Evolutionary conservation across 1,139 yeast genomes (phyloP), one percentile per base, ranked within the genome.

Genomic region (Lodderomyces parapsilosis): DNA sequence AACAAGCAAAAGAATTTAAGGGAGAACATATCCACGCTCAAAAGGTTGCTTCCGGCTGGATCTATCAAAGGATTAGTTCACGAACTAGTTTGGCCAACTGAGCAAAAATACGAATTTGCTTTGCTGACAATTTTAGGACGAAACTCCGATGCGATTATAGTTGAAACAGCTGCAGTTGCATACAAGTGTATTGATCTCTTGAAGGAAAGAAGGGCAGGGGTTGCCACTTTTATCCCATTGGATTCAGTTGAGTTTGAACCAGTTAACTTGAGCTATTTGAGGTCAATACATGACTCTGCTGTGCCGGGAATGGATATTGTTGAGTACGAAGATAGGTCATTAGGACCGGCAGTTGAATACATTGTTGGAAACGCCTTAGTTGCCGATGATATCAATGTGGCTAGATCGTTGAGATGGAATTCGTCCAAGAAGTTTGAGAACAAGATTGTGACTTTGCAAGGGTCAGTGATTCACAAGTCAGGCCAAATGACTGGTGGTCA

Each of bases 401-500:
- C 99, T 1, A 78, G 85, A 55, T 68, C 73, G 3, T 68, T 93
- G 45, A 82, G 87, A 56, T 89, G 96, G 95, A 74, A 76, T 19
- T 45, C 57, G 11, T 43, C 48, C 4, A 36, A 39, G n/a, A 64
- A 65, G 32, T 60, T 88, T 18, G 77, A 76, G 30, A 82, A 80
- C 42, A 89, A 86, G 58, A 74, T 87, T 38, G 96, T 91, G 2
- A 80, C 96, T 0, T 57, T 88, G 8, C 90, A 89, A 41, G 99
- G 99, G 0, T 80, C 95, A 0, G 71, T 90, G 27, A 86, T 93
- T 43, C 93, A 89, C 58, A 81, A 80, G 55, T 83, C 93, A 9
- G 96, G 96, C 7, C 71, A 90, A 38, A 88, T 93, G 95, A 86
- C 98, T 11, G 98, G 97, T 63, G 98, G 98, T 51, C 63, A 64